Conservation (phyloP, 108 stramenopile species). For the Pseudonitzschia multiseries region DNA sequence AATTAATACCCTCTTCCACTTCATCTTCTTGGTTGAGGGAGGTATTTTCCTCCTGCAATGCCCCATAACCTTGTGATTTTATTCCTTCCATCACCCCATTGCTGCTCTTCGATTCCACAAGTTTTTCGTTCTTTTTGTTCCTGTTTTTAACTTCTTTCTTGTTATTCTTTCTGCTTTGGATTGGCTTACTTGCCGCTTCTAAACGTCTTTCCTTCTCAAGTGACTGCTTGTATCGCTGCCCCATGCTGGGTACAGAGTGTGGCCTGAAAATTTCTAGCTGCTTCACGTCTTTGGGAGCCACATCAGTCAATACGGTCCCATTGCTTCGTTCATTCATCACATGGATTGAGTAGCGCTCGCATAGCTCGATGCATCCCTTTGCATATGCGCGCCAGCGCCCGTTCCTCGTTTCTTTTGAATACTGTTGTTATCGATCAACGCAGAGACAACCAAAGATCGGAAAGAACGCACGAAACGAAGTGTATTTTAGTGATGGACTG, state of each 20-base stretch:
- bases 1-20: constrained; percentile 82
- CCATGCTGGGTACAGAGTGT: constrained; percentile 62
- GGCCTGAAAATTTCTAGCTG: constrained; percentile 79
- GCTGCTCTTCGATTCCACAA: constrained; percentile 5
- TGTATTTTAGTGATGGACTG: too few species aligned
- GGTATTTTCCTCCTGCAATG: background rate
- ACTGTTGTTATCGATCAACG: constrained; percentile 30
- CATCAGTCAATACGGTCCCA: constrained; percentile 14
- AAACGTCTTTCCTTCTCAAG: constrained; percentile 72
- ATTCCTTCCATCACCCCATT: constrained; percentile 3
- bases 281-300: constrained; percentile 87
- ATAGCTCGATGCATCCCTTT: constrained; percentile 79
- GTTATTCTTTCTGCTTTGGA: constrained; percentile 26
- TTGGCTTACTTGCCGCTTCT: constrained; percentile 39
- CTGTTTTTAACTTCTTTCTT: constrained; percentile 29
- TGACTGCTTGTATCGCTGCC: constrained; percentile 67
- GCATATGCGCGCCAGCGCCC: constrained; percentile 82
- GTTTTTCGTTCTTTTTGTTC: constrained; percentile 32
- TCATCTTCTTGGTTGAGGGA: constrained; percentile 58
- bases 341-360: constrained; percentile 59
- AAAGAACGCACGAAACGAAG: constrained; percentile 2
- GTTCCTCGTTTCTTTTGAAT: constrained; percentile 74
- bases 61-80: background rate
- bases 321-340: constrained; percentile 58
- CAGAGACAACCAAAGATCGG: background rate